phyloP scores from a whole-genome alignment of 2,329 filamentous ascomycete genomes.

The Penicillium expansum region DNA sequence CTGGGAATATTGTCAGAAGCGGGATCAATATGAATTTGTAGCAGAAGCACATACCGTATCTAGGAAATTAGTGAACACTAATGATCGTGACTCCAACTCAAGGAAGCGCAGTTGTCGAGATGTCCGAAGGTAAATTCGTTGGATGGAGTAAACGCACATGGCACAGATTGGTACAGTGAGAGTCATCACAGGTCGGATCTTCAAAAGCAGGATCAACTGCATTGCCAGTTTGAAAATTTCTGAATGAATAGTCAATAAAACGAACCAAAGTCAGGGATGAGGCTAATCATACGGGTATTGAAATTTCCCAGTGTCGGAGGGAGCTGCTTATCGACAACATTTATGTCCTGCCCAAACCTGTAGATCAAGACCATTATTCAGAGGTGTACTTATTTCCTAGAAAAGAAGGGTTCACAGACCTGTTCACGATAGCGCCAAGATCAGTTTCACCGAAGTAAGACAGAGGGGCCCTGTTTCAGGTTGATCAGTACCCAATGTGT shows the following conservation, averaged over 20 bases:
- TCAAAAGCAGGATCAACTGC: background rate
- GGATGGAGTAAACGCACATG: background rate
- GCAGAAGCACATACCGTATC: background rate
- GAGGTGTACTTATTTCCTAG: background rate
- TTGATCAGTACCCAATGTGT: background rate
- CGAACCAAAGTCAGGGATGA: background rate
- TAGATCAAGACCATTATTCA: background rate
- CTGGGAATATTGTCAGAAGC: background rate
- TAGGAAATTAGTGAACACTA: background rate
- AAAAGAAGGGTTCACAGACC: background rate
- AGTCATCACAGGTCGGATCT: background rate
- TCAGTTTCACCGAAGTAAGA: background rate
- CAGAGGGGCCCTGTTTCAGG: background rate
- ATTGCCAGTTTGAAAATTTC: background rate
- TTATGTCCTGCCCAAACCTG: conserved; percentile 4
- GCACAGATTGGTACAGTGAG: background rate
- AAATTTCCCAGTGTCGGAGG: conserved; percentile 2
- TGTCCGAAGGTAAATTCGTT: conserved; percentile 4
- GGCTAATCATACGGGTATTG: background rate
- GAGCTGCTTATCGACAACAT: conserved; percentile 1
- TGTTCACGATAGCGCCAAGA: background rate
- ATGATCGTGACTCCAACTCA: conserved; percentile 2
- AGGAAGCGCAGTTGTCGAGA: conserved; percentile 5
- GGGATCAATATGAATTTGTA: background rate
- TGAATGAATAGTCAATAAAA: background rate